A percentile compares a stretch with the other conserved stretches of the same genome.
Evolutionary conservation across 345 rosid species (phyloP).

Genomic region (Murraya paniculata): DNA sequence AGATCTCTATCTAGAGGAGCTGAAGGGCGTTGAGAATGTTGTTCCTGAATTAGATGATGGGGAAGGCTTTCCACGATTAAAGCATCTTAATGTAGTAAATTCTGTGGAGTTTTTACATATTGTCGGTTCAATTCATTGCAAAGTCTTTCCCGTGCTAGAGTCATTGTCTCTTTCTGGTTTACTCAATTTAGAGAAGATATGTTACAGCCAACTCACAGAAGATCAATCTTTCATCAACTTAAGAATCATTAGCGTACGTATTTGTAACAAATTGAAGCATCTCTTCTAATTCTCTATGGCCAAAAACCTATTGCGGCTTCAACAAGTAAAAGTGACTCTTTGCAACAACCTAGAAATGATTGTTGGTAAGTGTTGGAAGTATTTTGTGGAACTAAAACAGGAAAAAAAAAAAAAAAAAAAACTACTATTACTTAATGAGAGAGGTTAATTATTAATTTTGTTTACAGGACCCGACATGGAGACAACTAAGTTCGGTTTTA

Average conservation of each 20-base stretch:
- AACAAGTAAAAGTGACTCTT: too few relatives aligned
- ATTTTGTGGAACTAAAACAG: too few relatives aligned
- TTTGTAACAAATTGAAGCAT: too few relatives aligned
- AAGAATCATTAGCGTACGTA: too few relatives aligned
- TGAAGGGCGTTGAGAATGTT: neutral
- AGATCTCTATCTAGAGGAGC: conserved; percentile 7
- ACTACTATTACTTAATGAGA: too few relatives aligned
- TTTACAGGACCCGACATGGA: neutral
- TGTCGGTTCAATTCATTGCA: neutral
- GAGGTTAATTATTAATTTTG: too few relatives aligned
- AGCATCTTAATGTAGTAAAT: conserved; percentile 15
- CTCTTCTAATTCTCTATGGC: too few relatives aligned
- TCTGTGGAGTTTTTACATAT: conserved; percentile 8
- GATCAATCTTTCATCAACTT: conserved; percentile 1
- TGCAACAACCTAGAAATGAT: too few relatives aligned
- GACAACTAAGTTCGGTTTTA: neutral
- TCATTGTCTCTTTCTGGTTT: conserved; percentile 12
- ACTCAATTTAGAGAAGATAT: conserved; percentile 16
- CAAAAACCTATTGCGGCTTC: too few relatives aligned
- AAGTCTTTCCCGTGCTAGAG: conserved; percentile 12
- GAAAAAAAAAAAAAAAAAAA: too few relatives aligned
- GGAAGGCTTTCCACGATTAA: conserved; percentile 19
- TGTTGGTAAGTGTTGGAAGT: too few relatives aligned
- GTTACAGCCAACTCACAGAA: neutral
- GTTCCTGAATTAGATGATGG: neutral